These are phyloP conservation scores for Mucor sp. DNA, from an alignment of 371 early-diverging fungal species.

Conservation along the genomic window DNA sequence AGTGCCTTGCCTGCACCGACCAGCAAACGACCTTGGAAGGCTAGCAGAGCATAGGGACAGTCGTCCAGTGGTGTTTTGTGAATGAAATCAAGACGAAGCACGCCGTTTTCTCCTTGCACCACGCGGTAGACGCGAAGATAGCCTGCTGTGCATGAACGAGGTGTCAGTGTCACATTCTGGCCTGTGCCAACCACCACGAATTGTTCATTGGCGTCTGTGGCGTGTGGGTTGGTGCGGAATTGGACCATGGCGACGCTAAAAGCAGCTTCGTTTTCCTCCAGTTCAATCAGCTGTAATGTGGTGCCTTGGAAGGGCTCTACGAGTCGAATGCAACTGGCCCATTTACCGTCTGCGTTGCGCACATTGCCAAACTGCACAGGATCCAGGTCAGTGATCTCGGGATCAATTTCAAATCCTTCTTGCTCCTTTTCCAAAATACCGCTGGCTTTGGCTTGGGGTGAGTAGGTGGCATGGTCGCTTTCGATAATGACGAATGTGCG, in stretches of 20 bases:
- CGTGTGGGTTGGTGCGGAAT: constrained; percentile 68
- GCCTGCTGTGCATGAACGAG: constrained; percentile 72
- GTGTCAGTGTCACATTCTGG: constrained; percentile 68
- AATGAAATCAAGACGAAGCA: constrained; percentile 66
- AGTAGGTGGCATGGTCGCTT: constrained; percentile 80
- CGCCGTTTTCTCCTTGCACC: constrained; percentile 55
- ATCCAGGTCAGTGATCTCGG: constrained; percentile 49
- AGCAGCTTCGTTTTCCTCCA: constrained; percentile 90
- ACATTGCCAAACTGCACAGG: constrained; percentile 74
- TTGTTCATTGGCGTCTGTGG: constrained; percentile 38
- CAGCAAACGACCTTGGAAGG: constrained; percentile 89
- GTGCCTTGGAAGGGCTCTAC: constrained; percentile 83
- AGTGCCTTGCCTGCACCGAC: constrained; percentile 89
- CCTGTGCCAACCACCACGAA: constrained; percentile 90
- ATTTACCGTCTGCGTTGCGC: constrained; percentile 70
- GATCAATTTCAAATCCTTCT: constrained; percentile 56
- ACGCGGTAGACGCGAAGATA: constrained; percentile 80
- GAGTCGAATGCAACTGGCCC: constrained; percentile 90
- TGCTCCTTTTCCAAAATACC: constrained; percentile 57
- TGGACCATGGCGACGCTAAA: constrained; percentile 76
- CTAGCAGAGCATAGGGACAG: constrained; percentile 79
- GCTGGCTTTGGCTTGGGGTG: constrained; percentile 63
- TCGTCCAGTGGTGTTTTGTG: constrained; percentile 90
- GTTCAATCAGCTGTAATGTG: constrained; percentile 68
- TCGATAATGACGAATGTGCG: constrained; percentile 89